Percentiles rank a stretch among this genome's conserved stretches.
Evolutionary conservation across 257 asterid species (phyloP).

Genomic region (Knoxia roxburghii): DNA sequence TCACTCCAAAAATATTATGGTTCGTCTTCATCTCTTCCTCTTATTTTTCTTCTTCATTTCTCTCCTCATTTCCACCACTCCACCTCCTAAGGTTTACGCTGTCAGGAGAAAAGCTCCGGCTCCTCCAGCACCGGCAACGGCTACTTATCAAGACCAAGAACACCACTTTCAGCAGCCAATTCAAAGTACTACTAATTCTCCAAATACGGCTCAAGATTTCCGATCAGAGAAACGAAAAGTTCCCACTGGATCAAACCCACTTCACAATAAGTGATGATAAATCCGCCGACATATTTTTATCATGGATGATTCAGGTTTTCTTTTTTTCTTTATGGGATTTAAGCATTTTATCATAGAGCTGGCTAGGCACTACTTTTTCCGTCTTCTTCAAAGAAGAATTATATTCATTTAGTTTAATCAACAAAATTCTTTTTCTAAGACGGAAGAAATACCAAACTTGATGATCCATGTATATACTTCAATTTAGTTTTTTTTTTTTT

Average conservation of each 20-base stretch:
- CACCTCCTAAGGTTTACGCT: slow-evolving; percentile 15
- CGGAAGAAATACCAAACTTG: too few species aligned
- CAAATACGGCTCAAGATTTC: slow-evolving; percentile 15
- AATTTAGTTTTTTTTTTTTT: too few species aligned
- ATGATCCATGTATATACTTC: too few species aligned
- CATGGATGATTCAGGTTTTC: not conserved
- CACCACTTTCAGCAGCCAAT: slow-evolving; percentile 9
- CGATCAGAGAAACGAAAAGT: slow-evolving; percentile 42
- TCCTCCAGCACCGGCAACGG: slow-evolving; percentile 29
- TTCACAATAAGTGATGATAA: slow-evolving; percentile 50
- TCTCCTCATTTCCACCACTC: slow-evolving; percentile 29
- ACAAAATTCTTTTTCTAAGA: too few species aligned
- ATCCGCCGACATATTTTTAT: too few species aligned
- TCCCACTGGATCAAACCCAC: slow-evolving; percentile 63
- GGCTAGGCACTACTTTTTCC: too few species aligned
- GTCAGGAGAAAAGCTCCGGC: not conserved
- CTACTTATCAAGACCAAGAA: slow-evolving; percentile 9
- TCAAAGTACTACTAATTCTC: slow-evolving; percentile 5
- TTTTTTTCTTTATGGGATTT: too few species aligned
- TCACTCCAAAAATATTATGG: slow-evolving; percentile 20
- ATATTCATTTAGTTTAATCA: too few species aligned
- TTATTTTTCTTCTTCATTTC: slow-evolving; percentile 29
- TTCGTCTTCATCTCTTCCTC: slow-evolving; percentile 29
- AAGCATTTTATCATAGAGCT: too few species aligned
- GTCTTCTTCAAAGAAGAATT: too few species aligned